Evolutionary conservation across 2,329 filamentous ascomycete genomes (phyloP).

Genomic region (Claviceps paspali): DNA sequence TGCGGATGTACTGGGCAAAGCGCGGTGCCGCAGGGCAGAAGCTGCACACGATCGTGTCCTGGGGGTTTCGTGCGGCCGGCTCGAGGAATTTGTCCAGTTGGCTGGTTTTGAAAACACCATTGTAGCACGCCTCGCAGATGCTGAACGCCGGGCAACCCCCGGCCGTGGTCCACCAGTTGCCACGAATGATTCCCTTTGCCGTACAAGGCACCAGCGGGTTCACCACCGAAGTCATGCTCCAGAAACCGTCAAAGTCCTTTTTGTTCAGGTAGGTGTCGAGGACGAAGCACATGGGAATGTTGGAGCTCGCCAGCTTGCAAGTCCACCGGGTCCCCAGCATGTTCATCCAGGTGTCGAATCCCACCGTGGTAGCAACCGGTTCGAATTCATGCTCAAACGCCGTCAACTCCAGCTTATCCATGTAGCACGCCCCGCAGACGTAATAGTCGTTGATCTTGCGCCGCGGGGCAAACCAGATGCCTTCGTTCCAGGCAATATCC

Average conservation of each 20-base stretch:
- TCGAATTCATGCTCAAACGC: constrained; percentile 15
- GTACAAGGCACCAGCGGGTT: constrained; percentile 13
- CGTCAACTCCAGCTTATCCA: constrained; percentile 18
- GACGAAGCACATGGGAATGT: constrained; percentile 12
- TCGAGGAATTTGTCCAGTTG: constrained; percentile 16
- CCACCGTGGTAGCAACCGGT: constrained; percentile 6
- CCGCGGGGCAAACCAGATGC: constrained; percentile 14
- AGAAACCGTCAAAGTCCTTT: constrained; percentile 15
- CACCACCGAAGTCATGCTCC: constrained; percentile 11
- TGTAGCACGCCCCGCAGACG: constrained; percentile 20
- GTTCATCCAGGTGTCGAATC: constrained; percentile 12
- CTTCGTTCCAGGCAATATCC: constrained; percentile 9
- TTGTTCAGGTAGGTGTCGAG: constrained; percentile 12
- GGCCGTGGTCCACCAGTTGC: constrained; percentile 19
- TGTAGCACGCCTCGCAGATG: constrained; percentile 20
- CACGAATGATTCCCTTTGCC: constrained; percentile 13
- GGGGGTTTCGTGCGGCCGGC: constrained; percentile 6
- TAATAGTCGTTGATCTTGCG: constrained; percentile 12
- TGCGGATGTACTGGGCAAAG: constrained; percentile 12
- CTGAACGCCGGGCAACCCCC: constrained; percentile 10
- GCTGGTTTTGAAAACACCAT: constrained; percentile 14
- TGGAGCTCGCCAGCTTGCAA: constrained; percentile 12
- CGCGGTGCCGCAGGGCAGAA: constrained; percentile 14
- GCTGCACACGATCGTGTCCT: constrained; percentile 14
- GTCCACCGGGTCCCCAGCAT: constrained; percentile 10